phyloP scores from a whole-genome alignment of 2,329 filamentous ascomycete species.

The Ophiocordyceps australis region DNA sequence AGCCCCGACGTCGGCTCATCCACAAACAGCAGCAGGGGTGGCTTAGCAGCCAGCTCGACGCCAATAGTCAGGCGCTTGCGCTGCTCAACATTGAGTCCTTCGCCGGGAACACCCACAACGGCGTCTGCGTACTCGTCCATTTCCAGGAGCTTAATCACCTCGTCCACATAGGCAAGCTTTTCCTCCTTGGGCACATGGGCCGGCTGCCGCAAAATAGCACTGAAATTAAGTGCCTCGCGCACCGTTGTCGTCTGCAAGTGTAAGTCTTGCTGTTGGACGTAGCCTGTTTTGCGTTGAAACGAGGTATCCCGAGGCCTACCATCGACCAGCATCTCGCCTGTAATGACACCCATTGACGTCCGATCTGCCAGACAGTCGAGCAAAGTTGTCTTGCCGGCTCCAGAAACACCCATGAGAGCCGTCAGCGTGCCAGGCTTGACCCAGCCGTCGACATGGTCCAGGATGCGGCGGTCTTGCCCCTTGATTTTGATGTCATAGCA shows the following conservation, averaged over 20 bases:
- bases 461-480: slow-evolving; percentile 51
- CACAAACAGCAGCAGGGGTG: slow-evolving; percentile 74
- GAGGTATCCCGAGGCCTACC: slow-evolving; percentile 52
- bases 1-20: slow-evolving; percentile 92
- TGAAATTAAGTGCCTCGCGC: slow-evolving; percentile 75
- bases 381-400: slow-evolving; percentile 87
- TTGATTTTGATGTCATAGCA: slow-evolving; percentile 70
- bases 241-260: slow-evolving; percentile 74
- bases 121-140: slow-evolving; percentile 87
- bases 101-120: slow-evolving; percentile 75
- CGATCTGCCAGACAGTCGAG: slow-evolving; percentile 74
- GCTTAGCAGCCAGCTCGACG: slow-evolving; percentile 89
- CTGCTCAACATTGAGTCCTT: slow-evolving; percentile 60
- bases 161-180: slow-evolving; percentile 74
- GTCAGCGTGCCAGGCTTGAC: slow-evolving; percentile 85
- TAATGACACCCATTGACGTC: slow-evolving; percentile 76
- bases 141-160: slow-evolving; percentile 78
- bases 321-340: slow-evolving; percentile 59
- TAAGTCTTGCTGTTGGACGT: slow-evolving; percentile 85
- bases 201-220: slow-evolving; percentile 70
- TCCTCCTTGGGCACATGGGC: slow-evolving; percentile 52
- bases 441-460: slow-evolving; percentile 82
- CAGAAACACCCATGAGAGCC: slow-evolving; percentile 79
- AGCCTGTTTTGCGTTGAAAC: slow-evolving; percentile 85
- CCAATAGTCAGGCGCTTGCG: slow-evolving; percentile 74